Conservation (phyloP, 2,329 filamentous ascomycete species). For the Arthrinium phaeospermum region DNA sequence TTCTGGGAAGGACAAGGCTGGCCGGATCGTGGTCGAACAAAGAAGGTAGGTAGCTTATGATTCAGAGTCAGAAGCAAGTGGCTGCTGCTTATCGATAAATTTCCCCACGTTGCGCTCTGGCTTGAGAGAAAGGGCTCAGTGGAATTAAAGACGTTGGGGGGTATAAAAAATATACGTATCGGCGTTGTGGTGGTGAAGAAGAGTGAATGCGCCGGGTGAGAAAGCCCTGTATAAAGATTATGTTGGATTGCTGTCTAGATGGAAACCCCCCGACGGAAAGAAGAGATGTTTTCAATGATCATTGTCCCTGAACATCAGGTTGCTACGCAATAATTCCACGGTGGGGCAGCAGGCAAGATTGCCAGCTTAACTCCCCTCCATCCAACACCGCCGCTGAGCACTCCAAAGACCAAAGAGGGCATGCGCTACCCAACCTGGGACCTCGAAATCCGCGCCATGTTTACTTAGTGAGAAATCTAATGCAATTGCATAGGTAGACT, state of each 20-base stretch:
- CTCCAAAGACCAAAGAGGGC: neutral
- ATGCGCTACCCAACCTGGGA: neutral
- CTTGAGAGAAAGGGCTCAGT: slow-evolving; percentile 3
- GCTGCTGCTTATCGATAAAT: slow-evolving; percentile 13
- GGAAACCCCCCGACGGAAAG: neutral
- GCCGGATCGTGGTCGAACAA: slow-evolving; percentile 1
- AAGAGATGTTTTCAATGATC: slow-evolving; percentile 15
- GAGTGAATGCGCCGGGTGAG: slow-evolving; percentile 9
- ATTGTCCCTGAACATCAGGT: slow-evolving; percentile 15
- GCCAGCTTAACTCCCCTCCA: slow-evolving; percentile 7
- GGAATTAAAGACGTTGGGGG: neutral
- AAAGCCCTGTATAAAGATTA: slow-evolving; percentile 11
- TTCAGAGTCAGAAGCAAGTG: slow-evolving; percentile 13
- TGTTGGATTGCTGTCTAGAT: neutral
- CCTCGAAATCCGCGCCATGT: neutral
- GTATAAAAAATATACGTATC: slow-evolving; percentile 1
- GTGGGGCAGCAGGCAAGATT: slow-evolving; percentile 15
- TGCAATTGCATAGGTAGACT: neutral
- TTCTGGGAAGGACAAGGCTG: neutral
- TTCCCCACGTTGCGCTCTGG: slow-evolving; percentile 15
- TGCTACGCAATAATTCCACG: slow-evolving; percentile 15
- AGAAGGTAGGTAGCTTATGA: neutral
- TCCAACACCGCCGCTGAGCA: neutral
- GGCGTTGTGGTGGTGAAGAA: slow-evolving; percentile 11
- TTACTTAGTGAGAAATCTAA: too few species aligned